Evolutionary conservation across 2,329 filamentous ascomycete species (phyloP).

Genomic region (Alternaria arborescens): DNA sequence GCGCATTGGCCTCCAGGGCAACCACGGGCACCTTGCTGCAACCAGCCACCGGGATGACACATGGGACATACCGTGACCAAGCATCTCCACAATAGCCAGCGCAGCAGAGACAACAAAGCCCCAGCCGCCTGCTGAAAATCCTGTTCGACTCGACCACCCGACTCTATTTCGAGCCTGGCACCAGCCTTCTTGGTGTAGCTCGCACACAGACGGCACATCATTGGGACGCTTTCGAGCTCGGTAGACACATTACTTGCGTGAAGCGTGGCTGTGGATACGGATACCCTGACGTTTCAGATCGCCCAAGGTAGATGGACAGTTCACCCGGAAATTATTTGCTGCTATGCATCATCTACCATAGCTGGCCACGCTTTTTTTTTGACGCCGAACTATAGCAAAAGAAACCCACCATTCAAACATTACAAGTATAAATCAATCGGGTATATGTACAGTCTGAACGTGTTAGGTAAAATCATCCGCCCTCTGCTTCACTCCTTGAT

Average conservation of each 20-base stretch:
- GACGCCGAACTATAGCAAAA: background rate
- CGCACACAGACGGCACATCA: background rate
- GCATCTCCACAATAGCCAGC: conserved; percentile 14
- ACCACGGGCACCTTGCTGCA: conserved; percentile 14
- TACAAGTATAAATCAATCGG: conserved; percentile 12
- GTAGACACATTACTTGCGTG: background rate
- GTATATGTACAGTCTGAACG: conserved; percentile 31
- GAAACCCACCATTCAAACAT: background rate
- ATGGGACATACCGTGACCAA: conserved; percentile 7
- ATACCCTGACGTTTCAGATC: conserved; percentile 4
- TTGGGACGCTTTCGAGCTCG: background rate
- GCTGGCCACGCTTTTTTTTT: background rate
- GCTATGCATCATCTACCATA: background rate
- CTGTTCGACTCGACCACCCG: background rate
- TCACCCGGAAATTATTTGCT: conserved; percentile 4
- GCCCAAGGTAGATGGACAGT: conserved; percentile 5
- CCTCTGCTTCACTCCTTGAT: conserved; percentile 23
- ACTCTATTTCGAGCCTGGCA: background rate
- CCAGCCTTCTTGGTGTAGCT: background rate
- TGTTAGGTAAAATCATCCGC: background rate
- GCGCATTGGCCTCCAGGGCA: conserved; percentile 23
- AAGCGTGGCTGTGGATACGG: conserved; percentile 2
- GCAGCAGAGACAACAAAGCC: conserved; percentile 12
- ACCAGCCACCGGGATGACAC: conserved; percentile 18
- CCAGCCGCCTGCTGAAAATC: background rate